A percentile compares a stretch with the other conserved stretches of the same genome.
Conservation (phyloP, 257 asterid genomes). For the Plectranthus barbatus region DNA sequence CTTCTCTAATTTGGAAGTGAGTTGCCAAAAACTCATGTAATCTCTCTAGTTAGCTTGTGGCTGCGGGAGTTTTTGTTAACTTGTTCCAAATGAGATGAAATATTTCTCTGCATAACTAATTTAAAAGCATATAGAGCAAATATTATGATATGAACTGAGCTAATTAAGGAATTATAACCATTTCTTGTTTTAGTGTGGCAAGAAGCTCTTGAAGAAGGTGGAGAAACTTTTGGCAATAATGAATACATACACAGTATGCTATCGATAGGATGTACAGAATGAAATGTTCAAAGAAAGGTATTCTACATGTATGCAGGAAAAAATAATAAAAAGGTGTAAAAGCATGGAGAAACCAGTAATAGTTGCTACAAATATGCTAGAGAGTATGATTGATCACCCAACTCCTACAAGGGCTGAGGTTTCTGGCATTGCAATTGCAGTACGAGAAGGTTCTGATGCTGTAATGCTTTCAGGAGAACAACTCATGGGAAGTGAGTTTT, state of each 20-base stretch:
- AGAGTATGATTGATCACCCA: conserved; percentile 96
- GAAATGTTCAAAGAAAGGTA: background rate
- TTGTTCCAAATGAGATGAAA: background rate
- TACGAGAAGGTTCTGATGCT: conserved; percentile 94
- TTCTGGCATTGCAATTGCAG: conserved; percentile 96
- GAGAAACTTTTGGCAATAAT: conserved; percentile 7
- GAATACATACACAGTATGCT: background rate
- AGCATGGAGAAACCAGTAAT: conserved; percentile 87
- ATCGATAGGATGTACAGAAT: background rate
- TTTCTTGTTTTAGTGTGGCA: conserved; percentile 21
- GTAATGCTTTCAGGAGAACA: conserved; percentile 98
- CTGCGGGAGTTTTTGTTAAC: background rate
- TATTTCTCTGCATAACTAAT: background rate
- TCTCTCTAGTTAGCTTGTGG: background rate
- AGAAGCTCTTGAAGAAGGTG: conserved; percentile 94
- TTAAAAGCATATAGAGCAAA: background rate
- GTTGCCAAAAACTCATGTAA: conserved; percentile 21
- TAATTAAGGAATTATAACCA: background rate
- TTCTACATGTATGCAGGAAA: conserved; percentile 46
- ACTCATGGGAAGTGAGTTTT: conserved; percentile 91
- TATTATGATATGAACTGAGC: background rate
- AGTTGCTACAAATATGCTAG: conserved; percentile 97
- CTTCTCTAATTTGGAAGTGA: conserved; percentile 67
- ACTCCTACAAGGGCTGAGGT: conserved; percentile 99
- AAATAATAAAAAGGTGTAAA: conserved; percentile 83